Conservation (phyloP, 2,329 filamentous ascomycete genomes). For the Epichloe gansuensis region DNA sequence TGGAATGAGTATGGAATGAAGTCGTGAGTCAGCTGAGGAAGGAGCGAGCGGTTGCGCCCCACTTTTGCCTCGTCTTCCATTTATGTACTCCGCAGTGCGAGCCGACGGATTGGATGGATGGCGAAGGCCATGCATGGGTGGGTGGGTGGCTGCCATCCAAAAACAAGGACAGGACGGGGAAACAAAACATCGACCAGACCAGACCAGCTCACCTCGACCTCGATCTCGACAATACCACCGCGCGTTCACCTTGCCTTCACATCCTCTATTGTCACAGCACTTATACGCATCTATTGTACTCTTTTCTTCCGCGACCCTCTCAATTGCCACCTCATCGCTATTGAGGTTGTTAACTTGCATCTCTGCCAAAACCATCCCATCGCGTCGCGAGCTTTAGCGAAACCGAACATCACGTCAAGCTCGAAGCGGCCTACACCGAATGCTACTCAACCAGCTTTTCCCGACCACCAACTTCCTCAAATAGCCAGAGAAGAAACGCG, state of each 20-base stretch:
- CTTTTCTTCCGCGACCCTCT: background rate
- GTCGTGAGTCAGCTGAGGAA: background rate
- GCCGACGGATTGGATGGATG: background rate
- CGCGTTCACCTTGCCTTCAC: background rate
- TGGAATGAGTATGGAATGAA: too few species aligned
- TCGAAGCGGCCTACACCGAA: background rate
- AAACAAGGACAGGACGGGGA: background rate
- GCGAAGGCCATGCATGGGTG: too few species aligned
- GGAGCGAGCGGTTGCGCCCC: background rate
- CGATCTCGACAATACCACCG: background rate
- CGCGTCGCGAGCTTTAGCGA: background rate
- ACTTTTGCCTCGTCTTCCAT: background rate
- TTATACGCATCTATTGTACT: background rate
- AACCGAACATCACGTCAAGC: background rate
- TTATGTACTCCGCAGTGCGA: background rate
- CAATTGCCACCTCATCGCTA: background rate
- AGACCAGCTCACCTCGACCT: background rate
- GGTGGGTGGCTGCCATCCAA: background rate
- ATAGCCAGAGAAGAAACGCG: background rate
- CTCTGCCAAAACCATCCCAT: background rate
- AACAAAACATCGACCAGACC: background rate
- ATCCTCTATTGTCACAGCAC: background rate
- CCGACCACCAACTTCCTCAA: background rate
- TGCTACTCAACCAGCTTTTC: background rate
- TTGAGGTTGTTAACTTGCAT: background rate